Conservation (phyloP, 1,284 basidiomycete genomes). For the Moesziomyces antarcticus region DNA sequence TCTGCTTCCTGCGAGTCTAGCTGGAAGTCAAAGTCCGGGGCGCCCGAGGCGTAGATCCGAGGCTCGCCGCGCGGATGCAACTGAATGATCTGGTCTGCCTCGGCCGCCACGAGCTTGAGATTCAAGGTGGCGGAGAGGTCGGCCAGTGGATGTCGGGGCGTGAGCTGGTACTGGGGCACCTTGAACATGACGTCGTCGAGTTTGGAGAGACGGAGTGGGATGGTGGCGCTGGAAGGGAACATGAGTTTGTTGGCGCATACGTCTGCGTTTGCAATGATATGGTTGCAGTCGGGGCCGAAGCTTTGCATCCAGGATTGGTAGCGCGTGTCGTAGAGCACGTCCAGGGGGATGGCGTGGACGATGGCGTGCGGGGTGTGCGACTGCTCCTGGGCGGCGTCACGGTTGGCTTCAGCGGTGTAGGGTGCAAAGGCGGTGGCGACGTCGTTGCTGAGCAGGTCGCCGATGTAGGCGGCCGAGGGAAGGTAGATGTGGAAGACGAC, state of each 20-base stretch:
- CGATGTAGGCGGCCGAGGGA: slow-evolving; percentile 77
- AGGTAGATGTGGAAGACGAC: slow-evolving; percentile 71
- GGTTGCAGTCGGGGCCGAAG: slow-evolving; percentile 74
- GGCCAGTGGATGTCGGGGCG: slow-evolving; percentile 14
- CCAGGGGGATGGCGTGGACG: slow-evolving; percentile 52
- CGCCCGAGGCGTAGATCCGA: slow-evolving; percentile 19
- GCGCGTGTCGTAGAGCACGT: slow-evolving; percentile 73
- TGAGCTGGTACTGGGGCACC: slow-evolving; percentile 72
- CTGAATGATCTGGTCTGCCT: slow-evolving; percentile 30
- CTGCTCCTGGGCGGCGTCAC: slow-evolving; percentile 61
- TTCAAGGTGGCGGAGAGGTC: slow-evolving; percentile 4
- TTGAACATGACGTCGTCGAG: slow-evolving; percentile 82
- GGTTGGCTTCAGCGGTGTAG: slow-evolving; percentile 55
- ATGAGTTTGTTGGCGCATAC: slow-evolving; percentile 76
- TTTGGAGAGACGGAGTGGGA: slow-evolving; percentile 78
- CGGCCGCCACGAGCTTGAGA: slow-evolving; percentile 22
- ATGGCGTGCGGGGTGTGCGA: slow-evolving; percentile 71
- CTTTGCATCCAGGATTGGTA: slow-evolving; percentile 80
- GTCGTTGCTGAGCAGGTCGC: slow-evolving; percentile 71
- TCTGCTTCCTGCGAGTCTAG: slow-evolving; percentile 26
- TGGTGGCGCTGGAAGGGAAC: slow-evolving; percentile 80
- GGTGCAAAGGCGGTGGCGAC: slow-evolving; percentile 71
- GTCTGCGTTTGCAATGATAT: slow-evolving; percentile 72
- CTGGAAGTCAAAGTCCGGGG: slow-evolving; percentile 64
- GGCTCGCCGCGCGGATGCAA: slow-evolving; percentile 48